Percentiles rank a stretch among this genome's conserved stretches.
These are phyloP conservation scores for Picochlorum sp. DNA, from an alignment of 139 green algal genomes.

Conservation along the genomic window DNA sequence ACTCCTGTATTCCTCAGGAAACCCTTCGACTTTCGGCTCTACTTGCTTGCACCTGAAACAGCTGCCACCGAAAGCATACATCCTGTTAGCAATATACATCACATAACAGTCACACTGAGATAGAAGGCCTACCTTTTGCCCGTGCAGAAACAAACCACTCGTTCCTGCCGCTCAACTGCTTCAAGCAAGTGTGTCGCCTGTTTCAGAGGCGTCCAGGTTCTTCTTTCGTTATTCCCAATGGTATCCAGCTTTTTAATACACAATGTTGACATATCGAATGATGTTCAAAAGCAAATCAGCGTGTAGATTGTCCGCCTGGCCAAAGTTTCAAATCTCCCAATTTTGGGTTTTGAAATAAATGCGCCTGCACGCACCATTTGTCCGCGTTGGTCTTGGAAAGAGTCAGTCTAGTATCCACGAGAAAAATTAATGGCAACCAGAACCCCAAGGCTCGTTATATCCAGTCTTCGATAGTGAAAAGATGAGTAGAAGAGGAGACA, in stretches of 20 bases:
- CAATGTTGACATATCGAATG: too few species aligned
- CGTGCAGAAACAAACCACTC: neutral
- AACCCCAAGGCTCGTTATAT: too few species aligned
- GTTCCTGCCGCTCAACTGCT: neutral
- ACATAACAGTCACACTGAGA: neutral
- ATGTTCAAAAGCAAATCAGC: too few species aligned
- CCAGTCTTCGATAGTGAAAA: neutral
- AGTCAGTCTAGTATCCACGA: too few species aligned
- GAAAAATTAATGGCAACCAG: too few species aligned
- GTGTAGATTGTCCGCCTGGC: too few species aligned
- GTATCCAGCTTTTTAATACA: too few species aligned
- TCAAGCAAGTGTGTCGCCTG: neutral
- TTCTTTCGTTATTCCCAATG: neutral
- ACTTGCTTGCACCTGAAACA: conserved; percentile 32
- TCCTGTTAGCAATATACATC: neutral
- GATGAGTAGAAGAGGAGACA: neutral
- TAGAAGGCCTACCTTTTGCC: neutral
- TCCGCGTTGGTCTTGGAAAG: too few species aligned
- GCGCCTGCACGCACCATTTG: too few species aligned
- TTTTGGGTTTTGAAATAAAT: too few species aligned
- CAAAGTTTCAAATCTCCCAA: too few species aligned
- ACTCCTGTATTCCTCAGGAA: conserved; percentile 17
- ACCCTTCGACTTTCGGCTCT: conserved; percentile 19
- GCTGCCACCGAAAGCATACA: conserved; percentile 11
- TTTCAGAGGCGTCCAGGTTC: neutral